Conservation (phyloP, 2,329 filamentous ascomycete species). For the Botrytis fragariae region DNA sequence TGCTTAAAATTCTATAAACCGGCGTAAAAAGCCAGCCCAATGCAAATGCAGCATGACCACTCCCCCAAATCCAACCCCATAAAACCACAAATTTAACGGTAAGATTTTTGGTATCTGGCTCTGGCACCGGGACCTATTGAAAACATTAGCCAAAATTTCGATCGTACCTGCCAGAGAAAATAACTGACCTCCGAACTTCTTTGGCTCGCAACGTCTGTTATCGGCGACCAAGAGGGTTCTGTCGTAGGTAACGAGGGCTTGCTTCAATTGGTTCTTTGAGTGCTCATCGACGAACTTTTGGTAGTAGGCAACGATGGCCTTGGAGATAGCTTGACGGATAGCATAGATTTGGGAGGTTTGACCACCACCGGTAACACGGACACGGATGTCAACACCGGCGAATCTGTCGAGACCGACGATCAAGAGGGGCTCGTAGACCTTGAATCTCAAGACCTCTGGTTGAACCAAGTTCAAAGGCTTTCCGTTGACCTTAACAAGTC, state of each 20-base stretch:
- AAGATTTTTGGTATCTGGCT: constrained; percentile 97
- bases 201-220: constrained; percentile 98
- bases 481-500: constrained; percentile 98
- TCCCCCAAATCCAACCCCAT: constrained; percentile 35
- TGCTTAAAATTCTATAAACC: constrained; percentile 39
- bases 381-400: constrained; percentile 92
- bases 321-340: constrained; percentile 98
- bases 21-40: constrained; percentile 37
- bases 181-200: constrained; percentile 67
- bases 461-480: constrained; percentile 90
- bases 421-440: constrained; percentile 99
- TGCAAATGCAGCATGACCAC: constrained; percentile 40
- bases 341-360: constrained; percentile 98
- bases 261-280: constrained; percentile 99
- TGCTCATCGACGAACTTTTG: constrained; percentile 99
- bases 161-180: background rate
- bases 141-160: constrained; percentile 28
- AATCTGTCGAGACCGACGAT: constrained; percentile 98
- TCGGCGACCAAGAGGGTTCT: constrained; percentile 97
- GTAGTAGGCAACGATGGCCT: constrained; percentile 97
- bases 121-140: constrained; percentile 87
- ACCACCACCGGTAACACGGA: constrained; percentile 94
- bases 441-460: constrained; percentile 97
- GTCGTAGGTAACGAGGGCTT: constrained; percentile 93
- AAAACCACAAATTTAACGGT: constrained; percentile 68